Evolutionary conservation across 345 rosid species (phyloP), one percentile per base, ranked within the genome.

Genomic region (Camelina laxa): DNA sequence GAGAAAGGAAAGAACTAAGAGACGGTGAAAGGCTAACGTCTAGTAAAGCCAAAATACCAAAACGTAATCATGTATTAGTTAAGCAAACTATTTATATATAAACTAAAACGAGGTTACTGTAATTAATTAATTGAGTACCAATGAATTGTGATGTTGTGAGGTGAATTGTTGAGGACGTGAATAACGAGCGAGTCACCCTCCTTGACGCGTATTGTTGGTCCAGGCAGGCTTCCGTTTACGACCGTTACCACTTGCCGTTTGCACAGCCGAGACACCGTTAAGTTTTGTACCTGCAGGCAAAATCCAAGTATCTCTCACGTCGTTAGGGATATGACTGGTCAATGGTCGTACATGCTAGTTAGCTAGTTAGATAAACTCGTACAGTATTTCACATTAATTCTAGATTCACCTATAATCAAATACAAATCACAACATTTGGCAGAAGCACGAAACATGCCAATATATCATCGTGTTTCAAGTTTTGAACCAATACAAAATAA

Each of bases 121-220:
- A 33, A 30, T 27, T 39, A 47, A 65, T 1, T 12, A 58, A 31
- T 45, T 21, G 22, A 39, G 38, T 27, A 94, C 98, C 98, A 94
- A 68, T 94, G 98, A 74, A 94, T 82, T 6, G 93, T 87, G 47
- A 94, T 51, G 82, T 88, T 89, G 75, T 94, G 89, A 36, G 98
- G 98, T 2, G 98, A 94, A 62, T 81, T 58, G 70, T 94, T 94
- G 55, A 82, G 16, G 59, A 91, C 97, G 16, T 88, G 95, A 66
- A 94, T 78, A 16, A 87, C 70, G 13, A 91, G 86, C 2, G 88
- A 87, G 79, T 94, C 98, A 7, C 97, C 97, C 69, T 90, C 98
- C 4, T 61, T 78, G 59, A 66, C 97, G 0, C 42, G 60, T 41
- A 94, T 17, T 0, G 86, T 82, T 10, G 98, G 97, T 17, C 98